These are phyloP conservation scores for Phlebopus sp. DNA, from an alignment of 1,284 basidiomycete species.

Conservation along the genomic window DNA sequence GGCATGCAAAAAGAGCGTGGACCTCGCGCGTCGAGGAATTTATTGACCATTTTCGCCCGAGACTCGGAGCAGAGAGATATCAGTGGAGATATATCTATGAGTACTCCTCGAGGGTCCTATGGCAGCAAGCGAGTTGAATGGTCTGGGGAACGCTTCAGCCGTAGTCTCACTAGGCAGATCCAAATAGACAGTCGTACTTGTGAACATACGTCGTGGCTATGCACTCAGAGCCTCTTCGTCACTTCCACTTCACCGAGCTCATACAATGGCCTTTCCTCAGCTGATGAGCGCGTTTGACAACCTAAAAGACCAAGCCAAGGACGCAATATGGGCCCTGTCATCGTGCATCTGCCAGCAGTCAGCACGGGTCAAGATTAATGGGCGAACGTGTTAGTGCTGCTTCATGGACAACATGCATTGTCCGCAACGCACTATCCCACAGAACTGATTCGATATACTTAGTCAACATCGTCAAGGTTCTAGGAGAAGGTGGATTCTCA, in stretches of 20 bases:
- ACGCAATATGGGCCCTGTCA: constrained; percentile 75
- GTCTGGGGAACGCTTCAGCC: too few relatives aligned
- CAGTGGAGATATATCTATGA: too few relatives aligned
- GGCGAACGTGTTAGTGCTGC: constrained; percentile 72
- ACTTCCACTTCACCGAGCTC: background rate
- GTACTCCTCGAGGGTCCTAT: too few relatives aligned
- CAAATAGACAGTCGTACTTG: too few relatives aligned
- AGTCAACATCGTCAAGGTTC: constrained; percentile 86
- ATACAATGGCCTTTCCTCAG: constrained; percentile 29
- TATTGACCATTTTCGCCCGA: too few relatives aligned
- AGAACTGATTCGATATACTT: constrained; percentile 6
- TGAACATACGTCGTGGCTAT: too few relatives aligned
- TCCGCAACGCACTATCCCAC: background rate
- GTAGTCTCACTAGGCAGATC: too few relatives aligned
- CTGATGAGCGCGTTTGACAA: constrained; percentile 50
- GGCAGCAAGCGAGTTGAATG: too few relatives aligned
- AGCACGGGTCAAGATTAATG: constrained; percentile 89
- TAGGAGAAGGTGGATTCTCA: constrained; percentile 94
- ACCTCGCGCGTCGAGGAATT: too few relatives aligned
- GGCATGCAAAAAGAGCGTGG: background rate
- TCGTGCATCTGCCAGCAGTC: constrained; percentile 78
- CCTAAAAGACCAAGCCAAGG: constrained; percentile 72
- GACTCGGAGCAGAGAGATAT: too few relatives aligned
- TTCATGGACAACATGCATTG: constrained; percentile 3
- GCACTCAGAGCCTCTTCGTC: background rate